Evolutionary conservation across 225 moss, liverwort and hornwort genomes (phyloP), one percentile per base, ranked within the genome.

Genomic region (Sphagnum tenellum): DNA sequence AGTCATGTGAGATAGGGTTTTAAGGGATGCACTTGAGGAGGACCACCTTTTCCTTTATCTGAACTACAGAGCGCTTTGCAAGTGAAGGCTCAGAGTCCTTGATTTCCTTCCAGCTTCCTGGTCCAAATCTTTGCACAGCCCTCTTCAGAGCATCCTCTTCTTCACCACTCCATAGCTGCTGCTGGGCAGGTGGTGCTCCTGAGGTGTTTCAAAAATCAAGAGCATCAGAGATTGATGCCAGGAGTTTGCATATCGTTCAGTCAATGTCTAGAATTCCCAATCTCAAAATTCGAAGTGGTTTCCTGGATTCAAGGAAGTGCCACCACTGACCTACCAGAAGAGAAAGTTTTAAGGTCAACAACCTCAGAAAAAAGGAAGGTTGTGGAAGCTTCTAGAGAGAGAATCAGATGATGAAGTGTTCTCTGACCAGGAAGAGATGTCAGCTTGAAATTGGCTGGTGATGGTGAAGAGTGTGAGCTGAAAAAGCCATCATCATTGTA

Each of bases 91-190:
- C 82, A 50, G 66, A 71, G 60, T 82, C 79, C 74, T 79, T 82
- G 11, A 82, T 86, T 67, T 86, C 86, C 68, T 86, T 86, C 79
- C 86, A 82, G 75, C 77, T 86, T 55, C 82, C 86, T 50, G 82
- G 77, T 64, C 82, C 86, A 46, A 68, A 73, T 48, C 70, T 79
- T 61, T 77, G 82, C 60, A 82, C 66, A 63, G 82, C 86, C 66
- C 82, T 70, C 66, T 74, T 72, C 55, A 82, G 64, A 45, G 79
- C 82, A 68, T 82, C 79, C 72, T 82, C 86, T 72, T 86, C 86
- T 61, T 85, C 85, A 56, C 67, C 58, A 67, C 74, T 85, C 85
- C 85, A 79, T 49, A 65, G 73, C 72, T 65, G 82, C 57, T 74
- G 45, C 54, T 46, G 50, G 12, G 60, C 44, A 49, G 54, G 12